phyloP scores from a whole-genome alignment of 1,284 basidiomycete species.

The Apiotrichum porosum region DNA sequence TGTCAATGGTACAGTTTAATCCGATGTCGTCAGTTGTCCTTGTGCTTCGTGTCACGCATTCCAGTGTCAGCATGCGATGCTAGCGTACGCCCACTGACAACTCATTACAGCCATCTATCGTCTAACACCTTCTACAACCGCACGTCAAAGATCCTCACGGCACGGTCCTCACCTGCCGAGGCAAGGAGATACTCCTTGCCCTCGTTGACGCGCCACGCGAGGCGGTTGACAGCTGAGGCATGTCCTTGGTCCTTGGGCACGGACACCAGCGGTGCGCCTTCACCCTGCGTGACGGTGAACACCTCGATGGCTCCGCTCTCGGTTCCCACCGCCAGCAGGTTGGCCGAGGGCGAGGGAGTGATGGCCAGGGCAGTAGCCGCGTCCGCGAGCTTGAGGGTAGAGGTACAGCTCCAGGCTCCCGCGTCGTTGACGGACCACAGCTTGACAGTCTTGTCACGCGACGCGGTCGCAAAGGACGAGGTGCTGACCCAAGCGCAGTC shows the following conservation, averaged over 20 bases:
- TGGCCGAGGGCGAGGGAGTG: constrained; percentile 5
- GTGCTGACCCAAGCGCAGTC: constrained; percentile 78
- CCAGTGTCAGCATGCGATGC: no score
- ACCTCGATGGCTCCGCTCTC: constrained; percentile 46
- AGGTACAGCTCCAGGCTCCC: background rate
- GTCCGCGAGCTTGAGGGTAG: constrained; percentile 44
- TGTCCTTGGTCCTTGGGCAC: constrained; percentile 33
- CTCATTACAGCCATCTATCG: no score
- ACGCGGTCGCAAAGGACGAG: constrained; percentile 82
- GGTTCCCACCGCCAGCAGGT: constrained; percentile 47
- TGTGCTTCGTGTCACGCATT: no score
- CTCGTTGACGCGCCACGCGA: constrained; percentile 45
- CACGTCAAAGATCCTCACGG: constrained; percentile 42
- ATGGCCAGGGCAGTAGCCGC: constrained; percentile 47
- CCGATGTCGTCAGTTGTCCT: no score
- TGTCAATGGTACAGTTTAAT: no score
- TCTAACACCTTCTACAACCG: no score
- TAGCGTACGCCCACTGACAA: no score
- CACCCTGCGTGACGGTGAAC: constrained; percentile 15
- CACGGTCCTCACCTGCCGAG: constrained; percentile 49
- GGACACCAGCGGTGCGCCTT: constrained; percentile 6
- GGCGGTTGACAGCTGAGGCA: constrained; percentile 43
- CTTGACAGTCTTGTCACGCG: constrained; percentile 86
- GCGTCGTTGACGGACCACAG: constrained; percentile 4
- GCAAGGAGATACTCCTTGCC: constrained; percentile 40